phyloP scores from a whole-genome alignment of 2,329 filamentous ascomycete genomes.

The Metarhizium rileyi region DNA sequence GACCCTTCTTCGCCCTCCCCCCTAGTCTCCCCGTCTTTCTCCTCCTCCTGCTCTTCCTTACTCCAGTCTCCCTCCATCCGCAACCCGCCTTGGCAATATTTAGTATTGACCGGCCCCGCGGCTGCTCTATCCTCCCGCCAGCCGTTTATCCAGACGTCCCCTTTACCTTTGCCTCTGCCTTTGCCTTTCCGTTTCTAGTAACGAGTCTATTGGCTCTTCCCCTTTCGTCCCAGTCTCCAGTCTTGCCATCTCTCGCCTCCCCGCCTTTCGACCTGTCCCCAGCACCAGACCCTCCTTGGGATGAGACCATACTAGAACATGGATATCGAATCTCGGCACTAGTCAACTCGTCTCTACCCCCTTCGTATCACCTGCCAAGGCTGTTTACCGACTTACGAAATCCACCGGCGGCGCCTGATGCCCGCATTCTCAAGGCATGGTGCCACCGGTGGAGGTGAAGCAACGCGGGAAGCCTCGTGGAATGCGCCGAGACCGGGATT shows the following conservation, averaged over 20 bases:
- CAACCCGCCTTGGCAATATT: not conserved
- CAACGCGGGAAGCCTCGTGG: slow-evolving; percentile 18
- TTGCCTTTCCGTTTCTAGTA: slow-evolving; percentile 9
- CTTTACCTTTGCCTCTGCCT: too few relatives aligned
- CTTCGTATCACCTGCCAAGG: not conserved
- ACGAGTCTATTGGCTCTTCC: not conserved
- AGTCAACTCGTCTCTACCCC: not conserved
- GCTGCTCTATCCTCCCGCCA: not conserved
- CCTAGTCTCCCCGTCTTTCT: not conserved
- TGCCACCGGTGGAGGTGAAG: slow-evolving; percentile 1
- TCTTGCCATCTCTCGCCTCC: not conserved
- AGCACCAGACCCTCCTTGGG: not conserved
- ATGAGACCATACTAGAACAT: not conserved
- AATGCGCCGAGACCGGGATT: slow-evolving; percentile 20
- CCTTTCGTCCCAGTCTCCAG: not conserved
- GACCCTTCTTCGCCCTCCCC: not conserved
- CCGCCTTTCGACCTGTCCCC: not conserved
- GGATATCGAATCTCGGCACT: not conserved
- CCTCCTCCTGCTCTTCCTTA: not conserved
- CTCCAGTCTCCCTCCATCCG: not conserved
- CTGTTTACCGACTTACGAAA: too few relatives aligned
- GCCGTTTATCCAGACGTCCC: too few relatives aligned
- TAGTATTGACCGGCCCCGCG: not conserved
- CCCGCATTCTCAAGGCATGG: not conserved
- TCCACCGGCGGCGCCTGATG: slow-evolving; percentile 1